Conservation (phyloP, 768 basidiomycete genomes). For the Xanthoconium purpureum region DNA sequence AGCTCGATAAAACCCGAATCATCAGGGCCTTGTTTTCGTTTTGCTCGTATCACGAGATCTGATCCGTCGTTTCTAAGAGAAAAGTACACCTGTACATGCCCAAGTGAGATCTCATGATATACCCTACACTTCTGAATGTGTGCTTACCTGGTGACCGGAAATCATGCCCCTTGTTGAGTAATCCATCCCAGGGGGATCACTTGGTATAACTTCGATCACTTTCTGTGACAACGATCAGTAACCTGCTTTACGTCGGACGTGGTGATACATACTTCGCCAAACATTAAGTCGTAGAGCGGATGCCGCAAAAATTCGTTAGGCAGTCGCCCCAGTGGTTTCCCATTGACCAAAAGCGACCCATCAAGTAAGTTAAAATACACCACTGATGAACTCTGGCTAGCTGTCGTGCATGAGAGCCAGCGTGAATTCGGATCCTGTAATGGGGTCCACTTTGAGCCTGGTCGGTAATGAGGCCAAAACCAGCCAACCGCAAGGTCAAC, state of each 20-base stretch:
- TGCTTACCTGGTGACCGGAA: slow-evolving; percentile 19
- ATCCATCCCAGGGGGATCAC: too few relatives aligned
- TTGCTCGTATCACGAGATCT: slow-evolving; percentile 17
- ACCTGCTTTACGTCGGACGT: background rate
- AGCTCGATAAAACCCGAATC: slow-evolving; percentile 16
- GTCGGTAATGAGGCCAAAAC: slow-evolving; percentile 28
- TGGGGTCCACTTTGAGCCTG: slow-evolving; percentile 23
- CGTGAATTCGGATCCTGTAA: slow-evolving; percentile 5
- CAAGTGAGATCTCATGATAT: too few relatives aligned
- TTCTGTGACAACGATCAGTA: background rate
- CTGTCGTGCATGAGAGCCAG: slow-evolving; percentile 17
- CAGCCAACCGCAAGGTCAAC: slow-evolving; percentile 17
- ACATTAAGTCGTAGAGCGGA: slow-evolving; percentile 23
- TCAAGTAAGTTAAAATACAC: slow-evolving; percentile 41
- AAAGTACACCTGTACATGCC: too few relatives aligned
- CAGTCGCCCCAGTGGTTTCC: slow-evolving; percentile 32
- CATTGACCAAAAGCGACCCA: too few relatives aligned
- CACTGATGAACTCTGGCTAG: slow-evolving; percentile 17
- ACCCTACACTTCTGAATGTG: too few relatives aligned
- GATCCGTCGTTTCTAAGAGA: too few relatives aligned
- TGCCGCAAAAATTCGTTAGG: slow-evolving; percentile 31
- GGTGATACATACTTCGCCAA: slow-evolving; percentile 32
- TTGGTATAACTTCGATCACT: slow-evolving; percentile 16
- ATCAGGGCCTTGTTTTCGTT: background rate
- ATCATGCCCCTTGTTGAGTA: slow-evolving; percentile 17